Evolutionary conservation across 331 rosid genomes (phyloP).

Genomic region (Malus hybrid): DNA sequence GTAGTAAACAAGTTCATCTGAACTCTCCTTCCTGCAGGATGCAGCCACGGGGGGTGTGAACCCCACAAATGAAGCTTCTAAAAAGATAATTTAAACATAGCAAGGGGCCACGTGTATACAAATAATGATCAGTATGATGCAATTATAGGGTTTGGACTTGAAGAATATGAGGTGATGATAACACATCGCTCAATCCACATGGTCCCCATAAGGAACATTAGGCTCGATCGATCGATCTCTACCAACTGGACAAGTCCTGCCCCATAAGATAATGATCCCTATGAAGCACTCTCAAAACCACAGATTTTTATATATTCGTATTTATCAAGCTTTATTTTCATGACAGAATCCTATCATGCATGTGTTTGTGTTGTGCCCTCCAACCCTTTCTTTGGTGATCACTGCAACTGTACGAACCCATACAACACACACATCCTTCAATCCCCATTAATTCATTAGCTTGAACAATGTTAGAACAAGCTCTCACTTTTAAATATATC

Average conservation of each 20-base stretch:
- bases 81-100: not conserved
- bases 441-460: not conserved
- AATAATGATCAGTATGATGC: not conserved
- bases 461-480: not conserved
- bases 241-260: not conserved
- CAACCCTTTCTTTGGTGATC: not conserved
- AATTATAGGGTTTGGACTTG: not conserved
- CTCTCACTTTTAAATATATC: too few species aligned
- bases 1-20: not conserved
- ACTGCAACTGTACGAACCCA: not conserved
- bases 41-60: not conserved
- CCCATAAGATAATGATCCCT: conserved; percentile 5
- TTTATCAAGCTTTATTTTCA: not conserved
- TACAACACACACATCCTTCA: not conserved
- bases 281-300: not conserved
- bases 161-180: not conserved
- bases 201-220: conserved; percentile 7
- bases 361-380: conserved; percentile 4
- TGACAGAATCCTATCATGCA: not conserved
- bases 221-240: not conserved
- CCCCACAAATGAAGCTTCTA: conserved; percentile 12
- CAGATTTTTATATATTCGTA: not conserved
- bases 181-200: not conserved
- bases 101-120: not conserved
- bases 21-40: not conserved